phyloP scores from a whole-genome alignment of 2,329 filamentous ascomycete species.

The Talaromyces sp. region DNA sequence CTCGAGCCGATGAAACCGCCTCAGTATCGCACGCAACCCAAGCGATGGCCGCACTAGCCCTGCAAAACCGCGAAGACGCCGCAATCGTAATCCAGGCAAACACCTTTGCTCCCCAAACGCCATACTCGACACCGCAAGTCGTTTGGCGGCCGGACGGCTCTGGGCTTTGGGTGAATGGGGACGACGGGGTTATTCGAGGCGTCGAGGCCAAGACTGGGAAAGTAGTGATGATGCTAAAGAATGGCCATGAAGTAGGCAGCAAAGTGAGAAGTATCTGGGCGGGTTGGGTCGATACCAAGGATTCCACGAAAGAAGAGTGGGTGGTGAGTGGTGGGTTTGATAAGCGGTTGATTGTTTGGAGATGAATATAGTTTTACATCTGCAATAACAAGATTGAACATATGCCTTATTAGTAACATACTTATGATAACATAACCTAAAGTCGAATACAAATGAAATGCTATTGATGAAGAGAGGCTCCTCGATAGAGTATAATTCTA shows the following conservation, averaged over 20 bases:
- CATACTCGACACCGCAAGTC: constrained; percentile 58
- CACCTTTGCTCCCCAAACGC: constrained; percentile 59
- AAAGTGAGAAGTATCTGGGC: constrained; percentile 58
- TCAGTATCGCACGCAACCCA: constrained; percentile 47
- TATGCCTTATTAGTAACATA: neutral
- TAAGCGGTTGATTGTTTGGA: constrained; percentile 57
- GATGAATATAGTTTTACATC: constrained; percentile 1
- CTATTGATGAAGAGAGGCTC: constrained; percentile 14
- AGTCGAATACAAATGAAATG: constrained; percentile 16
- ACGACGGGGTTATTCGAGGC: constrained; percentile 58
- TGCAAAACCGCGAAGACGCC: constrained; percentile 54
- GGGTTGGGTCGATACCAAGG: constrained; percentile 36
- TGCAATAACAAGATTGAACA: neutral
- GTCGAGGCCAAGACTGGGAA: constrained; percentile 57
- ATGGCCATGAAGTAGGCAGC: constrained; percentile 51
- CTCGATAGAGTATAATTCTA: constrained; percentile 36
- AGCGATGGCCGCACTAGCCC: constrained; percentile 44
- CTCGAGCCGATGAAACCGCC: constrained; percentile 5
- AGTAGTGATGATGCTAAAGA: constrained; percentile 44
- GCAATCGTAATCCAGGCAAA: constrained; percentile 57
- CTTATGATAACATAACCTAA: neutral
- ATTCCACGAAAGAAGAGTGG: constrained; percentile 42
- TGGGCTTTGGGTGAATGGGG: constrained; percentile 61
- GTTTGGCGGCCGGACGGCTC: constrained; percentile 58
- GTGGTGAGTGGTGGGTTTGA: constrained; percentile 62